Evolutionary conservation across 352 stramenopile species (phyloP).

Genomic region (Phytophthora fragariaefolia): DNA sequence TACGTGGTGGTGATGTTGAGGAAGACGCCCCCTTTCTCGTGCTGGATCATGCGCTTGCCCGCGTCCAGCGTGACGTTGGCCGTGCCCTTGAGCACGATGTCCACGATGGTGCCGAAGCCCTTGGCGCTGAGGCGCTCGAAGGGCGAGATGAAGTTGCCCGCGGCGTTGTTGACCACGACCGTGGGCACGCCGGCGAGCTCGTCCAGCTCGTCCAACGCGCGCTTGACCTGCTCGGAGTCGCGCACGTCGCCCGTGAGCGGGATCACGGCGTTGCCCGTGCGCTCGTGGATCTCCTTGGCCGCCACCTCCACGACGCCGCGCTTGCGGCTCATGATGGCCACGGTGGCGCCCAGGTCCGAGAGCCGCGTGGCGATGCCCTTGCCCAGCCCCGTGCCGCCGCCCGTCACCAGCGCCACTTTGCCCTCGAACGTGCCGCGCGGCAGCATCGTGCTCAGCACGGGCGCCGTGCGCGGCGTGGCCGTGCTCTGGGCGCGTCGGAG

Average conservation of each 20-base stretch:
- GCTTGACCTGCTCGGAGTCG: slow-evolving; percentile 86
- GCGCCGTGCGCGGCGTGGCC: slow-evolving; percentile 32
- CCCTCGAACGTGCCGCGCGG: slow-evolving; percentile 68
- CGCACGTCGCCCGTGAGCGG: slow-evolving; percentile 89
- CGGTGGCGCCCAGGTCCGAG: slow-evolving; percentile 91
- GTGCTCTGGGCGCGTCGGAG: slow-evolving; percentile 26
- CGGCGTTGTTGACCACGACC: slow-evolving; percentile 87
- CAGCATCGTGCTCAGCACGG: slow-evolving; percentile 71
- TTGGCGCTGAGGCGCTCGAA: slow-evolving; percentile 93
- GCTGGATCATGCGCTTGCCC: slow-evolving; percentile 81
- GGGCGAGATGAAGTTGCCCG: slow-evolving; percentile 95
- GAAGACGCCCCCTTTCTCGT: slow-evolving; percentile 86
- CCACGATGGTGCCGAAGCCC: slow-evolving; percentile 96
- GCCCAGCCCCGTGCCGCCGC: slow-evolving; percentile 94
- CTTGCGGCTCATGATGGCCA: slow-evolving; percentile 96
- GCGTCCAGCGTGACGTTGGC: slow-evolving; percentile 86
- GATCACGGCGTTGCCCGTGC: slow-evolving; percentile 70
- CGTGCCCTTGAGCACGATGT: slow-evolving; percentile 93
- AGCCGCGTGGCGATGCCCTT: slow-evolving; percentile 95
- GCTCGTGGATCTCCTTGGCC: slow-evolving; percentile 75
- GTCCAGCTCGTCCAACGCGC: slow-evolving; percentile 83
- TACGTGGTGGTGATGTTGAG: slow-evolving; percentile 98
- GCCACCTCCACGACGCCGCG: slow-evolving; percentile 89
- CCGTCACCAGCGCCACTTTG: slow-evolving; percentile 94
- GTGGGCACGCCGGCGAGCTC: slow-evolving; percentile 67